phyloP scores from a whole-genome alignment of 306 rosid genomes.

The Corylus avellana region DNA sequence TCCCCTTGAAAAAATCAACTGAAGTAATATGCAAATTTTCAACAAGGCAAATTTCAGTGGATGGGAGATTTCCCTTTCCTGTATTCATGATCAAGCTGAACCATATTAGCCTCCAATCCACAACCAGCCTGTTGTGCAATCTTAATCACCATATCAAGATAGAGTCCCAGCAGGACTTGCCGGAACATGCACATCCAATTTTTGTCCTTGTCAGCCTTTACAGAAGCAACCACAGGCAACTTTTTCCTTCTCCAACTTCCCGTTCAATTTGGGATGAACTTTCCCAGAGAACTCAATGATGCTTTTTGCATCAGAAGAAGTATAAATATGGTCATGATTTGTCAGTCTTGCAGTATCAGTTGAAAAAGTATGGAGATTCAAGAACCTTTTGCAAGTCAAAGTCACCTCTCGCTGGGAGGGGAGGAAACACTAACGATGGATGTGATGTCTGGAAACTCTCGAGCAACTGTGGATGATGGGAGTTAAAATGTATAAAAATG shows the following conservation, averaged over 20 bases:
- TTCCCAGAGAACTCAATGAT: slow-evolving; percentile 17
- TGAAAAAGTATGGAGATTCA: slow-evolving; percentile 77
- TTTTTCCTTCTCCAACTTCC: slow-evolving; percentile 24
- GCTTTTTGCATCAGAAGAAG: slow-evolving; percentile 8
- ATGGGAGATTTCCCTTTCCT: slow-evolving; percentile 24
- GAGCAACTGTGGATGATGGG: slow-evolving; percentile 54
- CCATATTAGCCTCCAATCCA: not conserved
- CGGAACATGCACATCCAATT: slow-evolving; percentile 15
- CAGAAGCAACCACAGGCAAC: slow-evolving; percentile 24
- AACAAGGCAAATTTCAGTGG: slow-evolving; percentile 21
- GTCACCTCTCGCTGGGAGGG: slow-evolving; percentile 72
- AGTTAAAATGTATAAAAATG: slow-evolving; percentile 14
- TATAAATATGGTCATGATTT: slow-evolving; percentile 3
- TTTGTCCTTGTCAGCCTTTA: slow-evolving; percentile 20
- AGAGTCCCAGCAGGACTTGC: slow-evolving; percentile 17
- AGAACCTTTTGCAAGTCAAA: slow-evolving; percentile 74
- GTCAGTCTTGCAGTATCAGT: slow-evolving; percentile 38
- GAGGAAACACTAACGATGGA: slow-evolving; percentile 66
- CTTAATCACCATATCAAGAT: slow-evolving; percentile 5
- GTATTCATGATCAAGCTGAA: not conserved
- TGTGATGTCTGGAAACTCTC: slow-evolving; percentile 66
- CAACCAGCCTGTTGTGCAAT: slow-evolving; percentile 1
- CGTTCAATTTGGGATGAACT: slow-evolving; percentile 25
- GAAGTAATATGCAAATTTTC: slow-evolving; percentile 16
- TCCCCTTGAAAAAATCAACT: slow-evolving; percentile 31